phyloP scores from a whole-genome alignment of 305 asterid genomes.

The Fraxinus greggii region DNA sequence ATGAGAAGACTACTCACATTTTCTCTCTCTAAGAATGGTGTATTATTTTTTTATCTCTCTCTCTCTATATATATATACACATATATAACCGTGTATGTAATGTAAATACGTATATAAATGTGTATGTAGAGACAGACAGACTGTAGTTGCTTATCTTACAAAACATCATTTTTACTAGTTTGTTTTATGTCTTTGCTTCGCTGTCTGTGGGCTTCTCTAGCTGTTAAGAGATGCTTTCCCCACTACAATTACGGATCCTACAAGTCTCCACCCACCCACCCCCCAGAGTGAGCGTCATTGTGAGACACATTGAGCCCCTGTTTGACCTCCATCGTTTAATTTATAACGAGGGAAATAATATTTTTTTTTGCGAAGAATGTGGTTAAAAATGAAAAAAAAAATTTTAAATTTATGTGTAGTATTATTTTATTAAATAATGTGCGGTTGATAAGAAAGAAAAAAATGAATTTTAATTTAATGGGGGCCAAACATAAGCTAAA shows the following conservation, averaged over 20 bases:
- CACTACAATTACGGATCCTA: constrained; percentile 47
- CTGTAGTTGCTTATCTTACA: constrained; percentile 38
- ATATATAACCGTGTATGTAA: constrained; percentile 5
- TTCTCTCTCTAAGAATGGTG: constrained; percentile 16
- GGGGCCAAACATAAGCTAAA: not conserved
- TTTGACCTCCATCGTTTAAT: not conserved
- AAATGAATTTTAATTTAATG: no score
- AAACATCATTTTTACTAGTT: constrained; percentile 38
- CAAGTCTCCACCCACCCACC: constrained; percentile 19
- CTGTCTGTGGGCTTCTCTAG: constrained; percentile 53
- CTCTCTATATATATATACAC: not conserved
- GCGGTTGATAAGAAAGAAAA: not conserved
- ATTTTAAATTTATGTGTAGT: not conserved
- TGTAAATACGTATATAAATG: constrained; percentile 6
- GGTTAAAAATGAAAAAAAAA: not conserved
- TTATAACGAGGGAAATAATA: not conserved
- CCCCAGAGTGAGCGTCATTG: not conserved
- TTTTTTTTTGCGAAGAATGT: no score
- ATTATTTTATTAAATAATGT: no score
- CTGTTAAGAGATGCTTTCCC: constrained; percentile 60
- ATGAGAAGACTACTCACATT: constrained; percentile 23
- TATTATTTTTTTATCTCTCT: not conserved
- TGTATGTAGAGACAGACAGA: not conserved
- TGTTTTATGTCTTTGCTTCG: constrained; percentile 52
- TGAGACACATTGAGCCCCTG: not conserved